These are phyloP conservation scores for Tulasnella sp. DNA, from an alignment of 768 basidiomycete species.

Conservation along the genomic window DNA sequence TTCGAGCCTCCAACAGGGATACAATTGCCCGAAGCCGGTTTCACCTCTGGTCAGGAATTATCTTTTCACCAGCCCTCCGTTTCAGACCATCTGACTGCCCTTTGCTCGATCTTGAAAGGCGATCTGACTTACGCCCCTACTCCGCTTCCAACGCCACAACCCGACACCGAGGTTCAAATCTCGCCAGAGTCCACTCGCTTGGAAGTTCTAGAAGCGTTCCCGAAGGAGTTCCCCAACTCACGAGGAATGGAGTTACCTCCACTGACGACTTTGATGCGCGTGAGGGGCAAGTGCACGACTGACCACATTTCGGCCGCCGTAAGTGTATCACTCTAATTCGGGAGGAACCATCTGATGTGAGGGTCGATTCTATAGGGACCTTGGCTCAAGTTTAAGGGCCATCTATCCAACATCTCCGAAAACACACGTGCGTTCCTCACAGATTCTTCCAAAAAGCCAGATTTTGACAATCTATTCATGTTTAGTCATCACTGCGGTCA, in stretches of 20 bases:
- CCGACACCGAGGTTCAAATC: conserved; percentile 69
- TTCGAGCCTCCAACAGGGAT: conserved; percentile 77
- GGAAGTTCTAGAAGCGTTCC: conserved; percentile 78
- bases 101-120: conserved; percentile 18
- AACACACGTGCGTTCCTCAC: conserved; percentile 59
- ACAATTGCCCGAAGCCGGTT: conserved; percentile 74
- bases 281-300: conserved; percentile 97
- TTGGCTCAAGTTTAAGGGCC: conserved; percentile 98
- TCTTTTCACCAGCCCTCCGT: background rate
- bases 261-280: conserved; percentile 77
- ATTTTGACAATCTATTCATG: background rate
- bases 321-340: conserved; percentile 19
- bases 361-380: conserved; percentile 54
- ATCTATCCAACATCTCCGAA: conserved; percentile 91
- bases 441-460: background rate
- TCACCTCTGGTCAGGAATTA: conserved; percentile 49
- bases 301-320: conserved; percentile 97
- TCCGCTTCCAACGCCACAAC: conserved; percentile 59
- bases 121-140: conserved; percentile 62
- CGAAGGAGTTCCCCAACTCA: conserved; percentile 55
- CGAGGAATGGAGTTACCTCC: conserved; percentile 63
- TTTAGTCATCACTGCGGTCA: conserved; percentile 84
- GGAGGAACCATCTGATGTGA: background rate
- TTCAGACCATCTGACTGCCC: background rate
- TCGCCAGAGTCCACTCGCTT: conserved; percentile 68